Evolutionary conservation across 208 protist species (phyloP).

Genomic region (Trichomonas vaginalis): DNA sequence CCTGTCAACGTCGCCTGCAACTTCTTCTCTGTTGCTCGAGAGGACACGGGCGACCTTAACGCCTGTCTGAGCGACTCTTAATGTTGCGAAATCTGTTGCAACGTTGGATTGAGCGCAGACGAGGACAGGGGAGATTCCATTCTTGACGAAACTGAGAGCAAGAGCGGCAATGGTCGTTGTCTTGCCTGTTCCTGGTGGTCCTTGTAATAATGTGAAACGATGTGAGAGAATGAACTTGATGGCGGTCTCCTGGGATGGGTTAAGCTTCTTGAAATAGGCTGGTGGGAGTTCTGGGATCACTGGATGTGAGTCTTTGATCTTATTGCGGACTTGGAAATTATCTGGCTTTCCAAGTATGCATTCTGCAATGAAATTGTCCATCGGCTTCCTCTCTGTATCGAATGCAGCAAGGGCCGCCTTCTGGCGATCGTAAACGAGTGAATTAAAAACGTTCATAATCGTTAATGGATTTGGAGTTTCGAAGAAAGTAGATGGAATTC

Average conservation of each 20-base stretch:
- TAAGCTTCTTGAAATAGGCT: conserved; percentile 59
- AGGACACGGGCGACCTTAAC: conserved; percentile 71
- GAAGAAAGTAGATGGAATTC: background rate
- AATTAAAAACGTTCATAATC: background rate
- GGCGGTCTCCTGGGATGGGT: conserved; percentile 51
- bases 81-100: conserved; percentile 80
- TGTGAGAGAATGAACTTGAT: conserved; percentile 58
- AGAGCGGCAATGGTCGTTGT: conserved; percentile 77
- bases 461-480: background rate
- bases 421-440: background rate
- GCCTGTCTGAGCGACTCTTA: conserved; percentile 71
- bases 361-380: background rate
- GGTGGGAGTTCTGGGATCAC: background rate
- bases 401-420: background rate
- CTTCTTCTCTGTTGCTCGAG: conserved; percentile 63
- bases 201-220: conserved; percentile 62
- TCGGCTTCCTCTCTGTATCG: background rate
- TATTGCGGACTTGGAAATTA: background rate
- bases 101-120: conserved; percentile 82
- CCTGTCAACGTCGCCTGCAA: conserved; percentile 56
- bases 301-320: background rate
- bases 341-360: background rate
- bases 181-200: conserved; percentile 88
- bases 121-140: conserved; percentile 46
- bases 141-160: conserved; percentile 64